Evolutionary conservation across 495 filamentous ascomycete species (phyloP), one percentile per base, ranked within the genome.

Genomic region (Durotheca rogersii): DNA sequence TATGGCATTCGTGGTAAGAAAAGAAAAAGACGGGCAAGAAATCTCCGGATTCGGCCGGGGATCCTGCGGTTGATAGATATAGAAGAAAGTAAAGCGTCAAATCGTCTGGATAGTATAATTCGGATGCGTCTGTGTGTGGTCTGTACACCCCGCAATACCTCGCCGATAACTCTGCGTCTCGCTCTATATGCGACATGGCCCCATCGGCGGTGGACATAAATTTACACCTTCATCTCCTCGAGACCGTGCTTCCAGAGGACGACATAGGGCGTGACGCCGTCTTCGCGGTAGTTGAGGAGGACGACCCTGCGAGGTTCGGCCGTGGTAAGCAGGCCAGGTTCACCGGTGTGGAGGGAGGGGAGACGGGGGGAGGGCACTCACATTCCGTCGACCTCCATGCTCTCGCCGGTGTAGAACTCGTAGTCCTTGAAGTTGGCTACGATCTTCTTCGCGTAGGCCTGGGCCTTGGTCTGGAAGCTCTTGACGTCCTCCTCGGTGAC

Each of bases 221-320:
- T 62, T 83, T 89, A 98, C 53, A 97, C 92, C 84, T 98, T 98
- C 79, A 82, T 81, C 77, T 86, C 86, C 53, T 73, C 78, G 60
- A 98, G 76, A 59, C 93, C 94, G 71, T 96, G 85, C 82, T 96
- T 96, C 94, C 93, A 98, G 77, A 95, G 75, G 51, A 81, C 84
- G 44, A 96, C 78, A 62, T 76, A 98, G 27, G 93, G 93, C 19
- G 92, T 97, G 51, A 86, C 70, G 69, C 93, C 93, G 60, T 97
- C 94, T 66, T 94, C 91, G 63, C 92, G 90, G 79, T 95, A 98
- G 77, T 97, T 92, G 67, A 96, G 85, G 45, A 96, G 89, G 47
- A 93, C 78, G 64, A 95, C 80, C 89, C 90, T 95, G 53, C 17
- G 19, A n/a, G 39, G 38, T 38, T 54, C 10, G 59, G 49, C 16